Evolutionary conservation across 768 basidiomycete genomes (phyloP), one percentile per base, ranked within the genome.

Genomic region (Mycena kentingensis): DNA sequence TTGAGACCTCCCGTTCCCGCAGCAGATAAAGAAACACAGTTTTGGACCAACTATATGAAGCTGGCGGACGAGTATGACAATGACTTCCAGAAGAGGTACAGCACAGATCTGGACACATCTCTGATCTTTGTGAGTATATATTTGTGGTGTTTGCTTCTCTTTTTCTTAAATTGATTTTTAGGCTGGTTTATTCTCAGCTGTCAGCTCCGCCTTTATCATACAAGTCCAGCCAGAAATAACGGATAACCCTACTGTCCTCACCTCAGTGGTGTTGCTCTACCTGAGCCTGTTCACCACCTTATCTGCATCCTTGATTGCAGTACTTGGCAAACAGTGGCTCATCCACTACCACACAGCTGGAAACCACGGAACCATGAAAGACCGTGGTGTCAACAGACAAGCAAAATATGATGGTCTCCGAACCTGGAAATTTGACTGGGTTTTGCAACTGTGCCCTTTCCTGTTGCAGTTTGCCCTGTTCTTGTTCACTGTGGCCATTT

Each of bases 111-210:
- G 6, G 46, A 53, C 16, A 35, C 31, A 6, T 18, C 35, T 4
- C 38, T 53, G 5, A 53, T 53, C 21, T 53, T 53, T 13, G 52
- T 53, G 38, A 12, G 52, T 38, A 15, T 19, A 16, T n/a, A n/a
- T n/a, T n/a, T n/a, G 19, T 18, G 22, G 18, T 18, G 24, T 16
- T 2, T 22, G 4, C 21, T n/a, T 3, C 19, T 19, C 11, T n/a
- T 38, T 5, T 5, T 18, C 18, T 37, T 46, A 2, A 10, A 21
- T 1, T 31, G 5, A 8, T 28, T 2, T 11, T 46, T 39, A 49
- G 44, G 44, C 51, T 7, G 44, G 51, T 46, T n/a, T 52, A 1
- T 52, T 52, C 44, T 52, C 51, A 5, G 51, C 51, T 29, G 44
- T 52, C 15, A 31, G 28, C 22, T 52, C 51, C 3, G 51, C 50